These are phyloP conservation scores for Solanum lycopersicoides DNA, from an alignment of 257 asterid species.

Conservation along the genomic window DNA sequence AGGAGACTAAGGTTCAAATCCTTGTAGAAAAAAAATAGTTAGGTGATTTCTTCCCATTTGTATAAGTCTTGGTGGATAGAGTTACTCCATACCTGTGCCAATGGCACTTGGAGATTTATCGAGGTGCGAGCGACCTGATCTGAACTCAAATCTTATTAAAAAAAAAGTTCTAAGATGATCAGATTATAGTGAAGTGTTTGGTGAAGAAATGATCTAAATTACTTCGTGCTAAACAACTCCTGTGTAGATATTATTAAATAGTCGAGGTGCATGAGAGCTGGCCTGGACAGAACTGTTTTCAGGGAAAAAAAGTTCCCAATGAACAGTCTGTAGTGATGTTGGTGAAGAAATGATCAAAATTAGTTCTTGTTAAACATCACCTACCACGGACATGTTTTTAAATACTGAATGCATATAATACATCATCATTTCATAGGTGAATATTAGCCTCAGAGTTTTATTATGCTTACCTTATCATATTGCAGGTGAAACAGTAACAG, in stretches of 20 bases:
- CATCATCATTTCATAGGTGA: not conserved
- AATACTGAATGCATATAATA: not conserved
- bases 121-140: not conserved
- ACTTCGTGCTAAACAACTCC: not conserved
- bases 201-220: not conserved
- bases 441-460: not conserved
- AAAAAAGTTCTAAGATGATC: not conserved
- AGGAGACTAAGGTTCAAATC: not conserved
- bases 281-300: not conserved
- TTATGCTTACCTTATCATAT: conserved; percentile 8
- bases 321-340: not conserved
- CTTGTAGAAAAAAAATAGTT: not conserved
- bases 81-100: not conserved
- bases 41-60: not conserved
- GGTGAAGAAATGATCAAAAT: not conserved
- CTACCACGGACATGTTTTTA: not conserved
- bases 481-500: conserved; percentile 88
- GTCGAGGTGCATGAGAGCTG: not conserved
- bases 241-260: not conserved
- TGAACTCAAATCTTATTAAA: not conserved
- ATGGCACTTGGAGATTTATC: not conserved
- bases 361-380: not conserved
- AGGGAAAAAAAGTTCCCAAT: not conserved
- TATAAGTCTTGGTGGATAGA: not conserved
- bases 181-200: not conserved